Base-by-base conservation (phyloP, 805 yeast species). In the Schwanniomyces vanrijiae region DNA sequence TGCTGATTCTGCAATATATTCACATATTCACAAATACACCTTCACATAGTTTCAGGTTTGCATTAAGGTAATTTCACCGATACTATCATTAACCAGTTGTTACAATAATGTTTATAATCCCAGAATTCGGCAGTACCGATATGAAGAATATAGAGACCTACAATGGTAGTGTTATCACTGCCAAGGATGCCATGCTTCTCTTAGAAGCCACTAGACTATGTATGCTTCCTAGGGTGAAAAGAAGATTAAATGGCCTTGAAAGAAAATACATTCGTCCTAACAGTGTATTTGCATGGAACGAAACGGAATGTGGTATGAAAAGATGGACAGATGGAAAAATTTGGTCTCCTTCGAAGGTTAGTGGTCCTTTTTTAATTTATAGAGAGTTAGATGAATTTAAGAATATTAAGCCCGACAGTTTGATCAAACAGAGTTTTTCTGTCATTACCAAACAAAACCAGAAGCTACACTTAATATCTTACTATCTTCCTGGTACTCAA, bases 261-360 rank as follows among this genome's bases (percentile, higher is more conserved):
- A 66, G 88, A 20, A 70, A 86, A 20, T 64, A 66, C 18, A 84
- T 86, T 37, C 64, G 65, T 18, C 73, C 82, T 7, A 89, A 89
- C 3, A 73, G 83, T 2, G 77, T 86, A 2, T 86, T 81, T 55
- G 78, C 84, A 7, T 86, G 90, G 90, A 84, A 82, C 59, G 91
- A 86, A 59, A 69, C 75, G 11, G 84, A 81, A 54, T 81, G 88
- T 37, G 86, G 83, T 14, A 84, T 86, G 82, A 77, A 82, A 51
- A 67, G 91, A 24, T 86, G 92, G 91, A 86, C 91, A 1, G 92
- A 86, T 57, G 89, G 91, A 16, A 77, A 78, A 51, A 73, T 77
- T 28, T 86, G 92, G 91, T 74, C 82, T 48, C 88, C 90, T 2
- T 81, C 87, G 0, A 73, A 90, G 48, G 90, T 86, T 1, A 42